phyloP scores from a whole-genome alignment of 371 early-diverging fungal genomes.

The Umbelopsis sp. region DNA sequence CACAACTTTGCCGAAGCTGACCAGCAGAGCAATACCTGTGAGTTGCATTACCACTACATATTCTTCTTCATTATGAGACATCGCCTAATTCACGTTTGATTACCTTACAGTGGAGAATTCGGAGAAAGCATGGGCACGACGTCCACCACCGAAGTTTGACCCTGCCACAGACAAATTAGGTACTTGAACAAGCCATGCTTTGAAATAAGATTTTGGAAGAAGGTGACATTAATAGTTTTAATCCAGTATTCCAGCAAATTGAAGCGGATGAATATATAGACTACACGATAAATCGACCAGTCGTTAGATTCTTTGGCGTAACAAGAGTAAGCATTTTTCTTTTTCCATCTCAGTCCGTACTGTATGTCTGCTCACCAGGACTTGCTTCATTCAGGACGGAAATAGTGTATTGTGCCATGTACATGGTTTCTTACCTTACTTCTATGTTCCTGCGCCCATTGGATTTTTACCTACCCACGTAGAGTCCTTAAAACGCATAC shows the following conservation, averaged over 20 bases:
- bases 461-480: constrained; percentile 73
- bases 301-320: constrained; percentile 86
- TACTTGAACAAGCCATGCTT: constrained; percentile 17
- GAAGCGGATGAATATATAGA: constrained; percentile 86
- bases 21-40: constrained; percentile 4
- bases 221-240: background rate
- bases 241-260: constrained; percentile 90
- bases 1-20: constrained; percentile 9
- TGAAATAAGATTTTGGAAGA: too few species aligned
- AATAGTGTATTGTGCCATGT: constrained; percentile 93
- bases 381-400: constrained; percentile 55
- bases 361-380: background rate
- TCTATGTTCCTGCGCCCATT: constrained; percentile 91
- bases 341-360: too few species aligned
- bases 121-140: constrained; percentile 37
- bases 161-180: constrained; percentile 39
- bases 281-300: constrained; percentile 47
- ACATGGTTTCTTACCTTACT: constrained; percentile 92
- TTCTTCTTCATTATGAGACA: background rate
- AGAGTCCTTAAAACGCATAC: constrained; percentile 53
- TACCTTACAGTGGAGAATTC: constrained; percentile 13
- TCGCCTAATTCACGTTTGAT: background rate
- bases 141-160: constrained; percentile 31
- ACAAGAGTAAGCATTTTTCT: constrained; percentile 68
- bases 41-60: background rate